Evolutionary conservation across 495 filamentous ascomycete species (phyloP).

Genomic region (Aspergillus incahuasiensis): DNA sequence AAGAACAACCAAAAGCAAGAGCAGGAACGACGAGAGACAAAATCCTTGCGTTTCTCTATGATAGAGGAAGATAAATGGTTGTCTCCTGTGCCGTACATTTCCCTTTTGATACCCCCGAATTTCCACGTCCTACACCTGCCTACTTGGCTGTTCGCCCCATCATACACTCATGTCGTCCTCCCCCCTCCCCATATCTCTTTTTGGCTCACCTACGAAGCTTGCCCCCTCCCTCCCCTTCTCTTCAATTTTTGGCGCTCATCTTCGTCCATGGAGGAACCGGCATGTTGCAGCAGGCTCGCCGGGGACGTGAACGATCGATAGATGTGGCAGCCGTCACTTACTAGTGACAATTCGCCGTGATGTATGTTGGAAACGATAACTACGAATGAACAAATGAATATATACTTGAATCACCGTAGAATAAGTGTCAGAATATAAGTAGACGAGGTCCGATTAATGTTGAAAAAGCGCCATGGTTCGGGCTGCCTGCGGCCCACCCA

Average conservation of each 20-base stretch:
- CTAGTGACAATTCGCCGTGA: conserved; percentile 17
- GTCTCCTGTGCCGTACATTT: conserved; percentile 6
- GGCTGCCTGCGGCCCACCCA: neutral
- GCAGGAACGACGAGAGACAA: conserved; percentile 12
- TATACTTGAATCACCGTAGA: neutral
- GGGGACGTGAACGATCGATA: conserved; percentile 6
- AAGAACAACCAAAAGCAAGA: conserved; percentile 11
- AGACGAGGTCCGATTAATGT: neutral
- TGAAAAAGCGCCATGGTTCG: neutral
- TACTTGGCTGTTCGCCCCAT: neutral
- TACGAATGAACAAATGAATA: conserved; percentile 16
- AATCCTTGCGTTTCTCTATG: conserved; percentile 3
- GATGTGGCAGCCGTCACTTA: conserved; percentile 43
- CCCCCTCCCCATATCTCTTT: conserved; percentile 2
- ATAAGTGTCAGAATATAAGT: neutral
- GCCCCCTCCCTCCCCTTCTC: neutral
- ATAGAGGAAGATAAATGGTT: conserved; percentile 9
- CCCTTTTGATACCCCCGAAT: conserved; percentile 10
- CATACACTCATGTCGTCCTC: neutral
- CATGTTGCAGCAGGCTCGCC: conserved; percentile 4
- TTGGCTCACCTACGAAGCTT: neutral
- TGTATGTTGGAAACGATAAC: conserved; percentile 20
- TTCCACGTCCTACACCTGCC: neutral
- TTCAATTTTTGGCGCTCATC: conserved; percentile 35
- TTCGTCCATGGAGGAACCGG: conserved; percentile 9